A percentile compares a stretch with the other conserved stretches of the same genome.
phyloP scores from a whole-genome alignment of 306 rosid species.

The Betula pendula region DNA sequence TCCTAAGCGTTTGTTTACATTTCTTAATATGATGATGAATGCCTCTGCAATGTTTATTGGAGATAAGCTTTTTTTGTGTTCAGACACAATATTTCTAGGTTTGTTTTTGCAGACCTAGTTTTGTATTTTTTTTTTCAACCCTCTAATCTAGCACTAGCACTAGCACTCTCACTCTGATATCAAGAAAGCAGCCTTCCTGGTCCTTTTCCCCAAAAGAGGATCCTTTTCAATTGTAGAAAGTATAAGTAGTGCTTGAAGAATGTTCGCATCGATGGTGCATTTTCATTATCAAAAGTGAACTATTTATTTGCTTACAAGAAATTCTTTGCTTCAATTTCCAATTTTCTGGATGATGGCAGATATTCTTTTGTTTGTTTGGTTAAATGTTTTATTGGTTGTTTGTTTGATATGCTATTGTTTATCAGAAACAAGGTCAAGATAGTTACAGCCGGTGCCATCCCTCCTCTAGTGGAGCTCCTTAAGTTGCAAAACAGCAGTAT shows the following conservation, averaged over 20 bases:
- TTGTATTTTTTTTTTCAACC: not conserved
- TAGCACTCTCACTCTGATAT: conserved; percentile 6
- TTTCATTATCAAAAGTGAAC: conserved; percentile 16
- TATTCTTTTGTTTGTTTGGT: conserved; percentile 3
- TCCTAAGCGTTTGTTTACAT: not conserved
- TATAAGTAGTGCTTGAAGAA: conserved; percentile 4
- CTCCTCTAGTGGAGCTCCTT: conserved; percentile 80
- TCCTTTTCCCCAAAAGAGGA: not conserved
- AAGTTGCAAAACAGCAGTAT: conserved; percentile 57
- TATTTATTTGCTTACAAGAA: not conserved
- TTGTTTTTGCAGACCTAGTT: not conserved
- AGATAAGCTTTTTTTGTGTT: not conserved
- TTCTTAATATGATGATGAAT: not conserved
- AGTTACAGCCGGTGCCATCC: conserved; percentile 74
- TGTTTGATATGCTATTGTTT: conserved; percentile 20
- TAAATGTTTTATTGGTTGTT: no score
- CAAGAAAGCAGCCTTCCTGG: not conserved
- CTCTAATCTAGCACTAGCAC: conserved; percentile 11
- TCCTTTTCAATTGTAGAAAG: not conserved
- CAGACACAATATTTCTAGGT: not conserved
- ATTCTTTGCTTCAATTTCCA: not conserved
- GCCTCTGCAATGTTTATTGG: not conserved
- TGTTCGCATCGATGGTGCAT: not conserved
- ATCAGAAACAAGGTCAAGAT: conserved; percentile 83
- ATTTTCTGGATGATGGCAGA: not conserved